A percentile compares a stretch with the other conserved stretches of the same genome.
Evolutionary conservation across 306 rosid species (phyloP).

Genomic region (Cucumis melo): DNA sequence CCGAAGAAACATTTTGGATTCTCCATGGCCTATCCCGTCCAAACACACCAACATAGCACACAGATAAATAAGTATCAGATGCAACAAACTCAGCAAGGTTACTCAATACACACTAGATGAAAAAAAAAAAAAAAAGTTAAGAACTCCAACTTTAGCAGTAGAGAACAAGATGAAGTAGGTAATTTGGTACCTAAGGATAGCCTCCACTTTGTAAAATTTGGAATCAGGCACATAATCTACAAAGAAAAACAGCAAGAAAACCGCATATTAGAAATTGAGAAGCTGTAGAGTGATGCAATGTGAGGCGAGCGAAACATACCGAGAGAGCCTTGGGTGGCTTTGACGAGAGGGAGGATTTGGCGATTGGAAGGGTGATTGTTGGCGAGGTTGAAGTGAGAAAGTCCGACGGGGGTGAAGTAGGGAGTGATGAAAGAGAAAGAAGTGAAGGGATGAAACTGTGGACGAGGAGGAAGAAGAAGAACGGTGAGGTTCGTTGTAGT

Average conservation of each 20-base stretch:
- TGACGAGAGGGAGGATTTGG: conserved; percentile 31
- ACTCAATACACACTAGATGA: background rate
- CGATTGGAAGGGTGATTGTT: conserved; percentile 20
- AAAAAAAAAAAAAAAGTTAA: background rate
- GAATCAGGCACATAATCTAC: conserved; percentile 55
- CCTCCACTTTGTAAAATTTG: conserved; percentile 84
- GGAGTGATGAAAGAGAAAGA: background rate
- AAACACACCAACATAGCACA: conserved; percentile 22
- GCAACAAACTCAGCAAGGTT: conserved; percentile 6
- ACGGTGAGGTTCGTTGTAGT: conserved; percentile 14
- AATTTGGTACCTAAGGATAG: conserved; percentile 54
- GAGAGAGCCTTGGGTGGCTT: conserved; percentile 42
- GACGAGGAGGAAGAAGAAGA: conserved; percentile 7
- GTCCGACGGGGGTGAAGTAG: conserved; percentile 7
- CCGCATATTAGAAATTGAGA: background rate
- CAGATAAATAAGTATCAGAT: conserved; percentile 15
- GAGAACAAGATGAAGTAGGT: background rate
- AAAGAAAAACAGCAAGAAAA: background rate
- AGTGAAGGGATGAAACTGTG: conserved; percentile 13
- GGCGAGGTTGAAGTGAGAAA: conserved; percentile 20
- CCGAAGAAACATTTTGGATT: conserved; percentile 66
- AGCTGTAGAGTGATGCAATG: background rate
- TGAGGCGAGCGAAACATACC: conserved; percentile 16
- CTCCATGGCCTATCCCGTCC: conserved; percentile 72
- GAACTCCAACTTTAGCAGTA: background rate